Percentiles rank a stretch among this genome's conserved stretches.
Evolutionary conservation across 306 rosid genomes (phyloP).

Genomic region (Ormosia semicastrata): DNA sequence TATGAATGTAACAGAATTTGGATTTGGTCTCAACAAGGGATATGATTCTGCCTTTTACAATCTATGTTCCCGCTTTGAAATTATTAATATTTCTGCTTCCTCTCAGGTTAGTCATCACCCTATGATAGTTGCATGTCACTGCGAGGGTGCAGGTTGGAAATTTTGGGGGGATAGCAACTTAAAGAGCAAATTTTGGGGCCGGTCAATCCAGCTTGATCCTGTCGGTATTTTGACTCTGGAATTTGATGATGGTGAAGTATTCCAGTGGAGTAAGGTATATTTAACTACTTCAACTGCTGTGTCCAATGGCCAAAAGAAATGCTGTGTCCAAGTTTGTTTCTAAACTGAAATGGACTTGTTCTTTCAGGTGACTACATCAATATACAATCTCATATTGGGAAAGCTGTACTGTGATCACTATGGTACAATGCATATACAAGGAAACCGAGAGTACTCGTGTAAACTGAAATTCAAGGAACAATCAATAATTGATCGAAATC

Average conservation of each 20-base stretch:
- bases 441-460: conserved; percentile 70
- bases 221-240: conserved; percentile 82
- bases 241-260: conserved; percentile 93
- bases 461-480: conserved; percentile 94
- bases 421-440: conserved; percentile 91
- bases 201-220: conserved; percentile 97
- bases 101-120: conserved; percentile 98
- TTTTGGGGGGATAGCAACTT: conserved; percentile 95
- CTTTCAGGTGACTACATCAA: conserved; percentile 86
- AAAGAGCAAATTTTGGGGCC: conserved; percentile 98
- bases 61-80: neutral
- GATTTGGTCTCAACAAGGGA: neutral
- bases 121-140: conserved; percentile 88
- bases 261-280: conserved; percentile 91
- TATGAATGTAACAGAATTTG: neutral
- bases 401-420: conserved; percentile 94
- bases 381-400: conserved; percentile 92
- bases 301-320: conserved; percentile 6
- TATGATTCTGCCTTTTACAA: neutral
- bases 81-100: conserved; percentile 21
- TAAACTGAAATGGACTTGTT: conserved; percentile 31
- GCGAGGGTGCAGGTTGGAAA: conserved; percentile 94
- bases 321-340: neutral
- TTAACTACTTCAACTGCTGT: conserved; percentile 20
- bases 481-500: conserved; percentile 92